Base-by-base conservation (phyloP, 192 early-diverging fungal species). In the Coemansia sp. region DNA sequence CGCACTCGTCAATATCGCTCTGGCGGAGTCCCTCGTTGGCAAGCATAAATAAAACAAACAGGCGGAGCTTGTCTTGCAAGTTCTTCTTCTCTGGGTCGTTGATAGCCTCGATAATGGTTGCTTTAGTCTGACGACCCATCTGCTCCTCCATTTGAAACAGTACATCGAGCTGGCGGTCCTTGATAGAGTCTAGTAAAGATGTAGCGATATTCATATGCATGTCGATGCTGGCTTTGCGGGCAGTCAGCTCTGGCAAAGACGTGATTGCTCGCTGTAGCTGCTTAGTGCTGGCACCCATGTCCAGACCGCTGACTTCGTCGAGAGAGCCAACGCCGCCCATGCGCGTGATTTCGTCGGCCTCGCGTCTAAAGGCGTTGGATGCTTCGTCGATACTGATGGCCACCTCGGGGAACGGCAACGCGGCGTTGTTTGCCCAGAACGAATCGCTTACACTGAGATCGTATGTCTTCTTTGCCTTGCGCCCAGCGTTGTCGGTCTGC, bases 201-300 rank as follows among this genome's bases (percentile, higher is more conserved):
- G 96, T 98, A 4, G 97, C 96, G 62, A 98, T 93, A 75, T 95
- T 96, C 95, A 97, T 99, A 75, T 99, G 98, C 93, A 97, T 97
- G 76, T 99, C 98, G 29, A 99, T 83, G 15, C 92, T 90, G 12
- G 91, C 86, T 80, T 99, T 98, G 57, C 96, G 87, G 16, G 95
- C 95, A 20, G 96, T 97, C 65, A 99, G 87, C 75, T 97, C 95
- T 1, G 98, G 98, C 6, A 99, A 81, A n/a, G 91, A 88, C 4
- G 90, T 95, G 54, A 99, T 95, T 5, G 97, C 96, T 0, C 91
- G 87, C 77, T 95, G 92, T 63, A 99, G 87, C 70, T 92, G 86
- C 80, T 95, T 93, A 7, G 96, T 93, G 70, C 91, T 96, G 46
- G 90, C 87, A 15, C 89, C 87, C 73, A 95, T 90, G 71, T 95